These are phyloP conservation scores for Dryadomyces sulphureus DNA, from an alignment of 2,329 filamentous ascomycete species.

Conservation along the genomic window DNA sequence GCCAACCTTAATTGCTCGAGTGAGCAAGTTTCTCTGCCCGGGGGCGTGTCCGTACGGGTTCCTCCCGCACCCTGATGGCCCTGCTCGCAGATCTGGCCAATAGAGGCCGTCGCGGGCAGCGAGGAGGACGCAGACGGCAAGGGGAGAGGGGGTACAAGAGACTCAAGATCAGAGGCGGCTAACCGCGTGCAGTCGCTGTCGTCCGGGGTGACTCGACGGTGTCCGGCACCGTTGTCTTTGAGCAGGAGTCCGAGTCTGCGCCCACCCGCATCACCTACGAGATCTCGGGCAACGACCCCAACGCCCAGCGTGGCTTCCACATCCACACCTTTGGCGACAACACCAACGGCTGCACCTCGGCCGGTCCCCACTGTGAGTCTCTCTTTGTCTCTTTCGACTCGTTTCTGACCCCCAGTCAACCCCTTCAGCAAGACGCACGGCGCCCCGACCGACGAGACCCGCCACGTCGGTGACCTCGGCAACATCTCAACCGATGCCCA, in stretches of 20 bases:
- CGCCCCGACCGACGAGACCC: constrained; percentile 63
- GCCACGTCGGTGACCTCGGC: constrained; percentile 94
- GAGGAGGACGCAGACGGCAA: background rate
- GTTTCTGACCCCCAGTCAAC: constrained; percentile 54
- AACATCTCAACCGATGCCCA: constrained; percentile 93
- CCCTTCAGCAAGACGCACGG: constrained; percentile 86
- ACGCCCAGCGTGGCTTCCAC: constrained; percentile 96
- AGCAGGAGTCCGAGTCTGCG: constrained; percentile 70
- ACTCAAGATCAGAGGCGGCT: background rate
- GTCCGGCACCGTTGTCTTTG: constrained; percentile 85
- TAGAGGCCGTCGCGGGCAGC: background rate
- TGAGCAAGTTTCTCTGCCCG: constrained; percentile 6
- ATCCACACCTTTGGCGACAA: constrained; percentile 99
- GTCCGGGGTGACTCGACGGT: constrained; percentile 96
- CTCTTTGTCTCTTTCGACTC: background rate
- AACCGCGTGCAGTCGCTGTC: constrained; percentile 59
- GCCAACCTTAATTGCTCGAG: constrained; percentile 1
- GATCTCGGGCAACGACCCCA: constrained; percentile 82
- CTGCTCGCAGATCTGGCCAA: constrained; percentile 11
- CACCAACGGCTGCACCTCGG: constrained; percentile 98
- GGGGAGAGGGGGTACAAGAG: too few species aligned
- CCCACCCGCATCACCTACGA: constrained; percentile 85
- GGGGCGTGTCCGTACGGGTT: background rate
- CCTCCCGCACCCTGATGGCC: constrained; percentile 28
- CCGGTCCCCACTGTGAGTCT: constrained; percentile 84